Evolutionary conservation across 345 rosid genomes (phyloP), one percentile per base, ranked within the genome.

Genomic region (Eucalyptus regnans): DNA sequence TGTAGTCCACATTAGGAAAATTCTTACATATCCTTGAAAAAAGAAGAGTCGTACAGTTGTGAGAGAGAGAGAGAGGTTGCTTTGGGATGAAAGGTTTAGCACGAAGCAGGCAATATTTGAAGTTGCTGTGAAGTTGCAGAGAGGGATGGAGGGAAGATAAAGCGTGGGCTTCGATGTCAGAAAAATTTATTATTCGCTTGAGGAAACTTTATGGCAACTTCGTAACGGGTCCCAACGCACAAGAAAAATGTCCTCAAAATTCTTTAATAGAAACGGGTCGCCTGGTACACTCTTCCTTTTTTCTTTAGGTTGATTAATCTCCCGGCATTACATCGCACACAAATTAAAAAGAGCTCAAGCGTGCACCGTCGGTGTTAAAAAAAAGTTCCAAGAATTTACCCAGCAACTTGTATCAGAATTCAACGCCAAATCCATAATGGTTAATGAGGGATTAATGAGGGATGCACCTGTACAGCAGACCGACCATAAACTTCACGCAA

Each of bases 201-300:
- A 86, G 91, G 91, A 91, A 93, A 76, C 12, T 92, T 90, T 93
- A 86, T 37, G 87, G 94, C 86, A 93, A 27, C 68, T 93, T 93
- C 95, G 88, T 86, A 1, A 13, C 15, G 90, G 92, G 86, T 7
- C 92, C 85, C 85, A 66, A 6, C 12, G 1, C 41, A 20, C 4
- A 9, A 5, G 44, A 20, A 33, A 71, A 33, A 71, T 71, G 44
- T 17, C 22, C 80, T 68, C 2, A 16, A 68, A 68, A 31, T 68
- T 68, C 23, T 33, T 33, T 31, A 31, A 68, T 16, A 16, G 43
- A 0, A 0, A 2, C 23, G 18, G 80, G 22, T 68, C 46, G 41
- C 25, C 0, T 9, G 81, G 81, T 33, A 33, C 81, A 50, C 60
- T 50, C 31, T 49, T 14, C 12, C 18, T 71, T 33, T 33, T 33